A percentile compares a stretch with the other conserved stretches of the same genome.
Conservation (phyloP, 2,329 filamentous ascomycete species). For the Fusarium oligoseptatum region DNA sequence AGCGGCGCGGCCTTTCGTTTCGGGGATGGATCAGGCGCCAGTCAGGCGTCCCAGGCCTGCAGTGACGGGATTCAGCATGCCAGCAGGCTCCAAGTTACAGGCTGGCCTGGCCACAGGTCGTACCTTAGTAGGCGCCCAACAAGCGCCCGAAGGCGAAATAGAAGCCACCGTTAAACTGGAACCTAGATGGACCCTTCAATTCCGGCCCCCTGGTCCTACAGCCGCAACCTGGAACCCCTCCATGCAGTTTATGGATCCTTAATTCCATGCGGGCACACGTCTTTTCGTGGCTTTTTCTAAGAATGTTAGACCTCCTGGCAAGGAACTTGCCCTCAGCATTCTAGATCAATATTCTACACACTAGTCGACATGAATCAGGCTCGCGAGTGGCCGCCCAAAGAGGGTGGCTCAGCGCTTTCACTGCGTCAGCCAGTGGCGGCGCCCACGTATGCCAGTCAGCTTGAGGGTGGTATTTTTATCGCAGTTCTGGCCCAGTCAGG, state of each 20-base stretch:
- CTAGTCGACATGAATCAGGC: neutral
- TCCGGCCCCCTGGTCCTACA: conserved; percentile 30
- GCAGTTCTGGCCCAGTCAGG: conserved; percentile 9
- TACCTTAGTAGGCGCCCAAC: conserved; percentile 33
- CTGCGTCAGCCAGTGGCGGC: conserved; percentile 46
- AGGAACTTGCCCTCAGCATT: neutral
- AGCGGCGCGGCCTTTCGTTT: conserved; percentile 39
- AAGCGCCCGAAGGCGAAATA: conserved; percentile 29
- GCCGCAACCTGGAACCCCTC: conserved; percentile 31
- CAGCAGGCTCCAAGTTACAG: conserved; percentile 25
- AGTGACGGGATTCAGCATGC: conserved; percentile 16
- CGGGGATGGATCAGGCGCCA: conserved; percentile 41
- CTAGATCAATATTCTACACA: neutral
- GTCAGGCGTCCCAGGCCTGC: conserved; percentile 33
- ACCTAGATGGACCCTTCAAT: conserved; percentile 22
- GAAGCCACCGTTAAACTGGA: conserved; percentile 16
- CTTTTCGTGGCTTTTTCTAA: neutral
- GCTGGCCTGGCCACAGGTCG: conserved; percentile 14
- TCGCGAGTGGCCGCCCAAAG: conserved; percentile 13
- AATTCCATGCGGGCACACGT: neutral
- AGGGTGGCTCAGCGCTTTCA: conserved; percentile 42
- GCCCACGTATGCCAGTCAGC: conserved; percentile 32
- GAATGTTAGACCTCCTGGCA: neutral
- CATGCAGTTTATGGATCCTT: conserved; percentile 29
- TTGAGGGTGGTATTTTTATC: conserved; percentile 18